phyloP scores from a whole-genome alignment of 2,329 filamentous ascomycete genomes.

The Aspergillus pseudotamarii region DNA sequence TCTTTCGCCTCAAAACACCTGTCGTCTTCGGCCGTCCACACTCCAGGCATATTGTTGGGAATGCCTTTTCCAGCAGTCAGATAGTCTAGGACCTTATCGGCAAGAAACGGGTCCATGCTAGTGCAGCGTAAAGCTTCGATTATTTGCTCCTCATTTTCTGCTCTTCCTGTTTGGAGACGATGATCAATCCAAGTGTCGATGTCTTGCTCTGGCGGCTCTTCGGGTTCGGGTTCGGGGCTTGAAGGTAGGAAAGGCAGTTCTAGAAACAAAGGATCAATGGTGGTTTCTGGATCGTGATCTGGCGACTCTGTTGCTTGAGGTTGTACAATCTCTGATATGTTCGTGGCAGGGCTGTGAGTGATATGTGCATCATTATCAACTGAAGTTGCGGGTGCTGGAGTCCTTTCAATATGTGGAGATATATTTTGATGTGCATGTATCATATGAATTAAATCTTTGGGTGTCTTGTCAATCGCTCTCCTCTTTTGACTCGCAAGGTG shows the following conservation, averaged over 20 bases:
- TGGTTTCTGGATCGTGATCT: constrained; percentile 11
- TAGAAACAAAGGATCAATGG: constrained; percentile 27
- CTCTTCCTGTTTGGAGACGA: constrained; percentile 32
- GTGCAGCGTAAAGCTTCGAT: constrained; percentile 42
- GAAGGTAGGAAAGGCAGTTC: constrained; percentile 36
- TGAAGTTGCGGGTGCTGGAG: background rate
- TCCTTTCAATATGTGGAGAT: background rate
- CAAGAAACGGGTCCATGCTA: constrained; percentile 43
- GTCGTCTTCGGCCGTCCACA: constrained; percentile 54
- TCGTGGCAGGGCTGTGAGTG: background rate
- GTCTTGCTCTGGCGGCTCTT: constrained; percentile 21
- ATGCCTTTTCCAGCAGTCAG: constrained; percentile 37
- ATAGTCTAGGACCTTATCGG: constrained; percentile 38
- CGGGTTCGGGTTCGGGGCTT: constrained; percentile 19
- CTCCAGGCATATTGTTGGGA: constrained; percentile 45
- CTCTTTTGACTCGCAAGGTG: constrained; percentile 11
- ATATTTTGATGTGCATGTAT: background rate
- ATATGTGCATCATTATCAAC: background rate
- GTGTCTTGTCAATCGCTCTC: constrained; percentile 3
- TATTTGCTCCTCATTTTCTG: constrained; percentile 32
- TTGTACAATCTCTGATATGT: background rate
- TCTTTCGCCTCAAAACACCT: constrained; percentile 37
- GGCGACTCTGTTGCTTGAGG: background rate
- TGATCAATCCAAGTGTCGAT: constrained; percentile 45
- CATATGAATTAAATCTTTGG: background rate